Percentiles rank a stretch among this genome's conserved stretches.
Conservation (phyloP, 2,329 filamentous ascomycete species). For the Paraconiothyrium sp. region DNA sequence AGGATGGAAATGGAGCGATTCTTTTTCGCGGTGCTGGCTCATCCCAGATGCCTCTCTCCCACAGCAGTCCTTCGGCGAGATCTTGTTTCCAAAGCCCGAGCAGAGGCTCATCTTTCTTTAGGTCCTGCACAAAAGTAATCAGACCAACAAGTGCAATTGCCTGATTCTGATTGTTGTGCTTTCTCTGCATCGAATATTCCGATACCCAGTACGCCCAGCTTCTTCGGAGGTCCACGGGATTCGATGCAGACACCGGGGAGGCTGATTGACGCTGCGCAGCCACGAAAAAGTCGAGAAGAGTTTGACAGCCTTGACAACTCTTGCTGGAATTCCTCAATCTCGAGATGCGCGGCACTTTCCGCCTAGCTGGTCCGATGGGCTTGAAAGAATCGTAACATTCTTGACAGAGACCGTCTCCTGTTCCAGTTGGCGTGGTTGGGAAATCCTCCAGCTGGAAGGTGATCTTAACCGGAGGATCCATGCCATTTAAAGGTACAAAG, state of each 20-base stretch:
- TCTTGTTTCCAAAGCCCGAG: slow-evolving; percentile 14
- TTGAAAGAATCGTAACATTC: slow-evolving; percentile 11
- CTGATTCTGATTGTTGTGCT: not conserved
- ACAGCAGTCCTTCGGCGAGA: slow-evolving; percentile 10
- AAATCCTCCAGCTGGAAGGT: slow-evolving; percentile 10
- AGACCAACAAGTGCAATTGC: not conserved
- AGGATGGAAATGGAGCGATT: slow-evolving; percentile 11
- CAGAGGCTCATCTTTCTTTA: slow-evolving; percentile 14
- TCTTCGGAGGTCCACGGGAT: slow-evolving; percentile 9
- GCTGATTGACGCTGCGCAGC: slow-evolving; percentile 5
- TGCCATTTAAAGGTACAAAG: not conserved
- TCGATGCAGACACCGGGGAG: slow-evolving; percentile 9
- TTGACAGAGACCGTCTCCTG: slow-evolving; percentile 11
- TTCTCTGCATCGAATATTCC: slow-evolving; percentile 1
- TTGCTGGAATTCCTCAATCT: slow-evolving; percentile 7
- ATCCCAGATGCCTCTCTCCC: slow-evolving; percentile 15
- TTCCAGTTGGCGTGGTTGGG: slow-evolving; percentile 1
- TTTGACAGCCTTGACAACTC: slow-evolving; percentile 10
- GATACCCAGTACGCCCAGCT: slow-evolving; percentile 14
- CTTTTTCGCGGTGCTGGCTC: slow-evolving; percentile 14
- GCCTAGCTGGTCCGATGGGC: not conserved
- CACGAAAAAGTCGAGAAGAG: slow-evolving; percentile 6
- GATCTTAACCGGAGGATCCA: slow-evolving; percentile 10
- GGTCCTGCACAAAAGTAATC: slow-evolving; percentile 5
- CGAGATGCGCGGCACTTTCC: slow-evolving; percentile 6